Conservation (phyloP, 805 yeast genomes). For the Kurtzmaniella cleridarum region DNA sequence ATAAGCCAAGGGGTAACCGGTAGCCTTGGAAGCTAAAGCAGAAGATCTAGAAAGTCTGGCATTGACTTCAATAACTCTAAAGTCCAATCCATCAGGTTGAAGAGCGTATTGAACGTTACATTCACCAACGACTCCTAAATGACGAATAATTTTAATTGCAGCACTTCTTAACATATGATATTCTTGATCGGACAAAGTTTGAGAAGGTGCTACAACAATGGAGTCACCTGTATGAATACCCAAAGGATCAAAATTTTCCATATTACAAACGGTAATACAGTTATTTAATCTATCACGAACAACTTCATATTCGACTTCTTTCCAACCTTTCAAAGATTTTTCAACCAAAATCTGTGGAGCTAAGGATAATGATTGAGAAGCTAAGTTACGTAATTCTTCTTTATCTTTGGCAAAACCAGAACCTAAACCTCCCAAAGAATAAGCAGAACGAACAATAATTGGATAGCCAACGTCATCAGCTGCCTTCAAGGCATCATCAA, state of each 20-base stretch:
- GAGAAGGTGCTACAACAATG: conserved; percentile 97
- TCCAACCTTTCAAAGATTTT: conserved; percentile 97
- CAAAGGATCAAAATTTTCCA: conserved; percentile 98
- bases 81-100: conserved; percentile 93
- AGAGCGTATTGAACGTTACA: conserved; percentile 97
- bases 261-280: conserved; percentile 97
- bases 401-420: conserved; percentile 91
- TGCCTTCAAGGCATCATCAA: conserved; percentile 90
- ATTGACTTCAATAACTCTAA: conserved; percentile 94
- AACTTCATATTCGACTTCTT: conserved; percentile 97
- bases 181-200: conserved; percentile 93
- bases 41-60: conserved; percentile 97
- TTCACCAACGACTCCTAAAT: conserved; percentile 97
- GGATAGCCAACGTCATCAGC: conserved; percentile 90
- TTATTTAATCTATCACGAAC: conserved; percentile 94
- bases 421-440: conserved; percentile 95
- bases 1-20: conserved; percentile 97
- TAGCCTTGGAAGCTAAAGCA: conserved; percentile 96
- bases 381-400: conserved; percentile 77
- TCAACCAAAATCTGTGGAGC: conserved; percentile 96
- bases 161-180: conserved; percentile 97
- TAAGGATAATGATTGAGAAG: conserved; percentile 82
- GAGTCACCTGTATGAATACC: conserved; percentile 99
- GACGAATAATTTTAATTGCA: conserved; percentile 95
- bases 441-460: conserved; percentile 94